Evolutionary conservation across 352 stramenopile genomes (phyloP).

Genomic region (Elongisporangium undulatum): DNA sequence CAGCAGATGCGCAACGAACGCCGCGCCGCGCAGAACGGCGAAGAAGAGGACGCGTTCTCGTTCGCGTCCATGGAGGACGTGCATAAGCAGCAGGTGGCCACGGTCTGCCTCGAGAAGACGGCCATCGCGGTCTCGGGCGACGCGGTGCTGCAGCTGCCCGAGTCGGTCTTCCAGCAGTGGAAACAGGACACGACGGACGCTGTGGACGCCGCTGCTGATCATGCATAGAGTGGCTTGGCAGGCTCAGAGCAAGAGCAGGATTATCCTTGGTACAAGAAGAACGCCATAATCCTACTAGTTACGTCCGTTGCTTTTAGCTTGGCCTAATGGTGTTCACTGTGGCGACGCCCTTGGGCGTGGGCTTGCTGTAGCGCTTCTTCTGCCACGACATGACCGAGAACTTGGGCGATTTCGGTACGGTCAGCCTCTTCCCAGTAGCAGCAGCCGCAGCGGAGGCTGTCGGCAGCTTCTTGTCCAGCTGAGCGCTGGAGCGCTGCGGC

Average conservation of each 20-base stretch:
- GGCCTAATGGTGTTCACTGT: not conserved
- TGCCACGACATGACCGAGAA: conserved; percentile 88
- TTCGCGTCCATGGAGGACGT: conserved; percentile 74
- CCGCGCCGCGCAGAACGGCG: conserved; percentile 13
- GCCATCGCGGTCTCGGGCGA: conserved; percentile 68
- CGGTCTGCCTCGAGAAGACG: conserved; percentile 64
- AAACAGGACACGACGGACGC: conserved; percentile 6
- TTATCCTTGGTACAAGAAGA: not conserved
- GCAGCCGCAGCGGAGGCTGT: conserved; percentile 11
- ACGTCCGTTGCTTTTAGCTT: not conserved
- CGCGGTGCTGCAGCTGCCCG: conserved; percentile 60
- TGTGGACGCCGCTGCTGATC: not conserved
- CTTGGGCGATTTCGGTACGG: conserved; percentile 73
- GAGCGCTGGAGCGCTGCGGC: conserved; percentile 27
- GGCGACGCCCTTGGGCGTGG: not conserved
- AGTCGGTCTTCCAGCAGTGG: conserved; percentile 72
- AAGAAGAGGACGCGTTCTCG: conserved; percentile 29
- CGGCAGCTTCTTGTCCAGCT: conserved; percentile 20
- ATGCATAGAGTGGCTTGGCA: not conserved
- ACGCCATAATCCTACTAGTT: not conserved
- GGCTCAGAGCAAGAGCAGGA: not conserved
- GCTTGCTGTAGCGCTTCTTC: conserved; percentile 35
- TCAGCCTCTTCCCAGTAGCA: conserved; percentile 40
- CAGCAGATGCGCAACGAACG: conserved; percentile 45
- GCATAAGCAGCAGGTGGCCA: conserved; percentile 47